Evolutionary conservation across 139 green algal genomes (phyloP), one percentile per base, ranked within the genome.

Genomic region (Zygnema circumcarinatum): DNA sequence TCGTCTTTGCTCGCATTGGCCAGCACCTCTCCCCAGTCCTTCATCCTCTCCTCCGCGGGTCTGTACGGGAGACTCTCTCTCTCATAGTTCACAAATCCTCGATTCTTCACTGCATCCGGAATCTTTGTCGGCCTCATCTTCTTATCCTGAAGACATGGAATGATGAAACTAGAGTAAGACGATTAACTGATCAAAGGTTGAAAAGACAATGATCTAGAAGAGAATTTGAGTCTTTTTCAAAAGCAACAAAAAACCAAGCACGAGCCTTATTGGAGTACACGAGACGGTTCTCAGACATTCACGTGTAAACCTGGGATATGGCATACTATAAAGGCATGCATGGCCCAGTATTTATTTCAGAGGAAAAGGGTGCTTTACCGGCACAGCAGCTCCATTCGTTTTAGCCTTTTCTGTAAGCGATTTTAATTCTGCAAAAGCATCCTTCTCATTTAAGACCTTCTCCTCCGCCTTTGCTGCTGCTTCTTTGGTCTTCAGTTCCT

Each of bases 31-130:
- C 93, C 92, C 93, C 94, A 99, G 92, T 99, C 96, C 47, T 94
- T 84, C 29, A 98, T 39, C 36, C 96, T 94, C 91, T 98, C 96
- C 29, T 89, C 85, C 38, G 93, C 92, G 0, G 92, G 91, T 31
- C 96, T 87, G 94, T 99, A 99, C 1, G 93, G 93, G 84, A 98
- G 79, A n/a, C 94, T 72, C 73, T 94, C 90, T 36, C 96, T 92
- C 86, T 96, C 95, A 84, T 98, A 98, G 47, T 94, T 86, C 22
- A 98, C 52, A 85, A 98, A 98, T 62, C 96, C 96, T 39, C 94
- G 90, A 38, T 87, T 20, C 94, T 98, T 98, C 69, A 93, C 85
- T 1, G 95, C 83, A 1, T 38, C 1, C 1, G 36, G 2, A 29
- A 79, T n/a, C 11, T 67, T 54, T 62, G 85, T 89, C 11, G 85